Percentiles rank a stretch among this genome's conserved stretches.
These are phyloP conservation scores for Eucalyptus urophylla DNA, from an alignment of 345 rosid genomes.

Conservation along the genomic window DNA sequence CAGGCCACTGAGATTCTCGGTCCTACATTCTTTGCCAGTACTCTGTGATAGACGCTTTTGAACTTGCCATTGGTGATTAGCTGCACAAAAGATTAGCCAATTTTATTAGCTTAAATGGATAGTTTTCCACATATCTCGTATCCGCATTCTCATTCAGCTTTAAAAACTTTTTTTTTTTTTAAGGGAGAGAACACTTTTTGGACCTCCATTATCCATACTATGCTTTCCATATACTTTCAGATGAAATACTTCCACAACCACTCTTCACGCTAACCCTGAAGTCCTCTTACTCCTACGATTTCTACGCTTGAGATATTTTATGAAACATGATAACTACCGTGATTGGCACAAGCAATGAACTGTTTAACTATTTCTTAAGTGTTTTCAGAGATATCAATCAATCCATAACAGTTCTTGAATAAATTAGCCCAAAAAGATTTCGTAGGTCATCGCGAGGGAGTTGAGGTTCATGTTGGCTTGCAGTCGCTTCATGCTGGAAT, in stretches of 20 bases:
- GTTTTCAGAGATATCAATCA: not conserved
- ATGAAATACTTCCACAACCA: not conserved
- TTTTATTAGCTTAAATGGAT: not conserved
- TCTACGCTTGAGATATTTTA: not conserved
- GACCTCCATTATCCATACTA: not conserved
- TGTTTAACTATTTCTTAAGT: not conserved
- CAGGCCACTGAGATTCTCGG: constrained; percentile 18
- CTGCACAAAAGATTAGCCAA: not conserved
- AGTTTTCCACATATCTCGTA: not conserved
- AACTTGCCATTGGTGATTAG: constrained; percentile 16
- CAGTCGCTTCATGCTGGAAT: not conserved
- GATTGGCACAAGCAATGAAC: not conserved
- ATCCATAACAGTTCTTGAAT: not conserved
- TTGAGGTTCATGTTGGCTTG: not conserved
- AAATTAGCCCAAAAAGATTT: not conserved
- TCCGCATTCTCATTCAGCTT: not conserved
- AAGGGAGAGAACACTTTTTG: not conserved
- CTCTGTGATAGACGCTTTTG: constrained; percentile 13
- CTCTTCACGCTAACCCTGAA: not conserved
- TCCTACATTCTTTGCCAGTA: not conserved
- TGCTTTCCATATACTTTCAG: not conserved
- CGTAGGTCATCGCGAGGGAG: not conserved
- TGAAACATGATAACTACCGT: not conserved
- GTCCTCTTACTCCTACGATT: not conserved
- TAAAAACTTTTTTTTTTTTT: not conserved